Evolutionary conservation across 2,329 filamentous ascomycete genomes (phyloP), one percentile per base, ranked within the genome.

Genomic region (Iodosphaeria phyllophila): DNA sequence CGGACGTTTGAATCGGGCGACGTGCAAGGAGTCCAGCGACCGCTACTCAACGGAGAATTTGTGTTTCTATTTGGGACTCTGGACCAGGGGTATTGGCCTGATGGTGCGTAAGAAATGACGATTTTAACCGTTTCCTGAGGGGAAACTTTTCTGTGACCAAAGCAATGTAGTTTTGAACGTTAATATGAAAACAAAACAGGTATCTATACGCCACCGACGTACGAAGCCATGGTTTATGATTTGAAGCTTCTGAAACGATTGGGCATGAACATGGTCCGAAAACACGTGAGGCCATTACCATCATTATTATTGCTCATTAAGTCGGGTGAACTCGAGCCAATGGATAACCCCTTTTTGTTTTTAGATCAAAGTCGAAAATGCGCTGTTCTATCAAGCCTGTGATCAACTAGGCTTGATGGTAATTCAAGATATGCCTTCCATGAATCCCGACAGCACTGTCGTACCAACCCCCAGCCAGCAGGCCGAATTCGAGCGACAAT

Each of bases 371-470:
- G 54, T 76, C 5, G 72, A 76, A 35, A 57, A 65, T 0, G 67
- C 69, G 8, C 43, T 78, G 5, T 79, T 71, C 42, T 78, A 78
- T 40, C 58, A 61, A 11, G 70, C 73, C 4, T 74, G 68, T 29
- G 74, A 79, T 24, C 54, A 67, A 30, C 43, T 78, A 2, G 74
- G 74, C 1, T 42, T 77, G 10, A 42, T 78, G 14, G 57, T 79
- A 5, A 67, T 78, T 23, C 74, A 78, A 39, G 74, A 79, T 32
- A 79, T 79, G 74, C 73, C 73, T 0, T 60, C 69, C 3, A 46
- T 76, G 28, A 41, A 53, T 20, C 40, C 35, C 8, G 39, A 38
- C 26, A 39, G 34, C 12, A 41, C 37, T 3, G 38, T 42, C 3
- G 43, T 37, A 13, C 53, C 60, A 20, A 44, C 51, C 19, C 28